Evolutionary conservation across 495 filamentous ascomycete species (phyloP), one percentile per base, ranked within the genome.

Genomic region (Penicillium ucsense): DNA sequence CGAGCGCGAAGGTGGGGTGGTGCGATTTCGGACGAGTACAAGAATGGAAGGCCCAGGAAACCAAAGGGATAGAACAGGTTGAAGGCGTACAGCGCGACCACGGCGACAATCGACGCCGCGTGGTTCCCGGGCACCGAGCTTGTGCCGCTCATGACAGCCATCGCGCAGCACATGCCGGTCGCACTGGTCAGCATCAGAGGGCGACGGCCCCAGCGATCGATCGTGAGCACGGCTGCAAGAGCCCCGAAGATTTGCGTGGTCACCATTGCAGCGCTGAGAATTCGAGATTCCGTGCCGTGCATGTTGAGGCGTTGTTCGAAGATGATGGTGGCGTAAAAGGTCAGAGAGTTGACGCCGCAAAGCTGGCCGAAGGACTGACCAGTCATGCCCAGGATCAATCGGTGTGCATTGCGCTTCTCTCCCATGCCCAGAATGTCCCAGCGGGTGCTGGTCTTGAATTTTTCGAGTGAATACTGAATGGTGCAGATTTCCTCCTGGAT

Each of bases 1-100:
- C 65, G 62, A 11, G 68, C 68, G 20, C 75, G 67, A 11, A 76
- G 62, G 8, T 59, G 49, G 6, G 72, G 47, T 3, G 72, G 72
- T 4, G 66, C 65, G 38, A 78, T 64, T 53, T 78, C 74, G n/a
- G 70, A 63, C 20, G 69, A 66, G 57, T 75, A 75, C 30, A 76
- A 57, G 56, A 72, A 78, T 10, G 72, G 72, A 45, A 70, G 65
- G 6, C 73, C 73, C 1, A 76, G 53, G 62, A 71, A 79, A 0
- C 74, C 75, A 37, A 71, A 54, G 11, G 71, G 66, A 46, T 73
- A 71, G 60, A 76, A 74, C 28, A 61, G 65, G 46, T 68, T 69
- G 62, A 70, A 76, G 7, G 75, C 48, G 57, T 71, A 75, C 5
- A 74, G 51, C 48, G 75, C 76, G 28, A 67, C 63, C 1, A 70